Conservation (phyloP, 2,329 filamentous ascomycete genomes). For the Rachicladosporium sp. region DNA sequence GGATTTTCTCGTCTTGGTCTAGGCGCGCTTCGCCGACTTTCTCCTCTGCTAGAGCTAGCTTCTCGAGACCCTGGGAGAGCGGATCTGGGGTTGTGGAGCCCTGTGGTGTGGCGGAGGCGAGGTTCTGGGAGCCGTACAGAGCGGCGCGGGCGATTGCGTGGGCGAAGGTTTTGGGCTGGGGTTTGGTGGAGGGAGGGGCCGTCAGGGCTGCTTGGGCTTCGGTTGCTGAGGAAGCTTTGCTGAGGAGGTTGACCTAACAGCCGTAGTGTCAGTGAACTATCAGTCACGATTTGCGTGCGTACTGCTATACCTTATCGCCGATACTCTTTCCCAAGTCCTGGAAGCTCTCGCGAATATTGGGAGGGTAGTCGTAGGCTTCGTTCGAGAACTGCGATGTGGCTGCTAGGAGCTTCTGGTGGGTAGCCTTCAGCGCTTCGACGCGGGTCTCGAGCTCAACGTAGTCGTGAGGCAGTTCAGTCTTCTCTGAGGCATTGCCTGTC, state of each 20-base stretch:
- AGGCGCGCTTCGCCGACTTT: constrained; percentile 90
- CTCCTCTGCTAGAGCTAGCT: constrained; percentile 85
- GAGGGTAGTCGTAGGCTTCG: constrained; percentile 82
- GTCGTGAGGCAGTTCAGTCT: constrained; percentile 94
- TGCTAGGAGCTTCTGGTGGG: constrained; percentile 91
- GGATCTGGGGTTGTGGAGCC: constrained; percentile 63
- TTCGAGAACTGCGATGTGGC: constrained; percentile 94
- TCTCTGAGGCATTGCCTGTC: constrained; percentile 87
- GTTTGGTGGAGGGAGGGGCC: constrained; percentile 78
- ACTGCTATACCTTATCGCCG: constrained; percentile 66
- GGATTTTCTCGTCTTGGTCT: constrained; percentile 86
- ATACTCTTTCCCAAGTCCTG: constrained; percentile 92
- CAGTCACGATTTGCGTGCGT: not conserved
- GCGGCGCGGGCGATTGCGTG: constrained; percentile 90
- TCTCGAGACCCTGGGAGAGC: constrained; percentile 82
- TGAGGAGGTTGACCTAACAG: constrained; percentile 51
- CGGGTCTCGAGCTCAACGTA: constrained; percentile 98
- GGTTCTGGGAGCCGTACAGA: constrained; percentile 71
- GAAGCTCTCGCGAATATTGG: constrained; percentile 96
- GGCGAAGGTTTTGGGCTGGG: constrained; percentile 96
- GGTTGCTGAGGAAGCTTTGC: constrained; percentile 69
- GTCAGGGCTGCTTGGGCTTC: constrained; percentile 92
- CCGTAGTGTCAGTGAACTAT: not conserved
- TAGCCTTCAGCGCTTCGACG: constrained; percentile 91
- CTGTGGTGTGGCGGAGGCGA: constrained; percentile 68